Conservation (phyloP, 1,284 basidiomycete genomes). For the Ganoderma resinaceum region DNA sequence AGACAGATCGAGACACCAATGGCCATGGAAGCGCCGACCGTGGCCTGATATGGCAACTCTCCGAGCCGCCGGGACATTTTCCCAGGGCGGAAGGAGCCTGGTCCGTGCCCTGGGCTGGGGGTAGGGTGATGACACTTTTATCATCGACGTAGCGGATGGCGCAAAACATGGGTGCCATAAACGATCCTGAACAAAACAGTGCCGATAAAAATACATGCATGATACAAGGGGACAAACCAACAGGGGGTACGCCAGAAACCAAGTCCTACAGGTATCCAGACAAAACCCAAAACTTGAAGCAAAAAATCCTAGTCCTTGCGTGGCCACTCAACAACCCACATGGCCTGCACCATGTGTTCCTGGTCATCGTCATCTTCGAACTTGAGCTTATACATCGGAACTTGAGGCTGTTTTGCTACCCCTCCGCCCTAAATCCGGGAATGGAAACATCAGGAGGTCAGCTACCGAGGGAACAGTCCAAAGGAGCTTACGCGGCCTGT, state of each 20-base stretch:
- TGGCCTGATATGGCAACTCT: slow-evolving; percentile 12
- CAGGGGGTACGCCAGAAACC: not conserved
- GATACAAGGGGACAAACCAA: slow-evolving; percentile 10
- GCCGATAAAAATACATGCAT: slow-evolving; percentile 10
- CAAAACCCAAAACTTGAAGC: not conserved
- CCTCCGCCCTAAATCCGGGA: not conserved
- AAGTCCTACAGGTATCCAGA: slow-evolving; percentile 4
- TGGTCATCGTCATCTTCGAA: slow-evolving; percentile 87
- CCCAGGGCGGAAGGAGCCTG: not conserved
- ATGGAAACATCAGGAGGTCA: not conserved
- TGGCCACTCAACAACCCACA: slow-evolving; percentile 82
- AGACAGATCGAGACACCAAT: slow-evolving; percentile 27
- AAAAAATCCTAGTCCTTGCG: slow-evolving; percentile 35
- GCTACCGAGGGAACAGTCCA: not conserved
- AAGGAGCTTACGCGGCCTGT: slow-evolving; percentile 51
- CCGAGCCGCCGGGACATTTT: not conserved
- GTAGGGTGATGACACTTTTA: not conserved
- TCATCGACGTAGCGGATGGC: not conserved
- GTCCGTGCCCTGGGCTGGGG: not conserved
- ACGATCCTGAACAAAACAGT: slow-evolving; percentile 6
- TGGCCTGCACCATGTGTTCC: slow-evolving; percentile 72
- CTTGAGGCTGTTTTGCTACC: slow-evolving; percentile 39
- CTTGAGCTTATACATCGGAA: slow-evolving; percentile 71
- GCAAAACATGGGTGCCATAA: not conserved
- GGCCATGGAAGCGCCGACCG: slow-evolving; percentile 22